Evolutionary conservation across 2,329 filamentous ascomycete species (phyloP).

Genomic region (Xylaria sp.): DNA sequence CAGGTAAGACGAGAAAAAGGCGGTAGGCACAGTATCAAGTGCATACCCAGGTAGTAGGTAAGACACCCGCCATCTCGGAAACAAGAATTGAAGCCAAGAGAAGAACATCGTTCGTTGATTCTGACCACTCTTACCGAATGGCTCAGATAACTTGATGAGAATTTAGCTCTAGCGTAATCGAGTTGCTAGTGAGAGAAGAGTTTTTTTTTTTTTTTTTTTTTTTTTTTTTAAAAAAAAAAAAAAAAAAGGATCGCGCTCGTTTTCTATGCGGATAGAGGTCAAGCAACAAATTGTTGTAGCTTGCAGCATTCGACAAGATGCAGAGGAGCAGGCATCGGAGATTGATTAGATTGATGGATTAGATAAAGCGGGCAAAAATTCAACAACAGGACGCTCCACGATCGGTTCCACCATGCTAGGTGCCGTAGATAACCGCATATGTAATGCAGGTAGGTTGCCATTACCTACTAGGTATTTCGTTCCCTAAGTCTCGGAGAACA

Average conservation of each 20-base stretch:
- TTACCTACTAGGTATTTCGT: conserved; percentile 2
- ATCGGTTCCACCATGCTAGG: conserved; percentile 12
- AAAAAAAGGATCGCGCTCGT: no score
- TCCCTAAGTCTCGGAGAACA: conserved; percentile 4
- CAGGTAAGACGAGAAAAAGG: not conserved
- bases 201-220: no score
- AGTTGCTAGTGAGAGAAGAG: not conserved
- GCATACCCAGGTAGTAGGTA: not conserved
- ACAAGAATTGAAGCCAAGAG: not conserved
- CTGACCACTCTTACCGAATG: not conserved
- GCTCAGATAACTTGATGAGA: not conserved
- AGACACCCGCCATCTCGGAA: not conserved
- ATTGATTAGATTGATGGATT: conserved; percentile 48
- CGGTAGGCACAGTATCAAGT: not conserved
- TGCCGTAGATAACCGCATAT: conserved; percentile 26
- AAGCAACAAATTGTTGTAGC: not conserved
- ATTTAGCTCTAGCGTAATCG: not conserved
- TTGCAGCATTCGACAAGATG: not conserved
- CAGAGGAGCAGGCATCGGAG: conserved; percentile 21
- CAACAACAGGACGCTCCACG: conserved; percentile 28
- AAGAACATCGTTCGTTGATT: not conserved
- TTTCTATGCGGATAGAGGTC: not conserved
- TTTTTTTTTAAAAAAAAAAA: no score
- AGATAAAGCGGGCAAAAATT: conserved; percentile 42
- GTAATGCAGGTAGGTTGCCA: conserved; percentile 25